Evolutionary conservation across 352 stramenopile species (phyloP).

Genomic region (Globisporangium paddicum): DNA sequence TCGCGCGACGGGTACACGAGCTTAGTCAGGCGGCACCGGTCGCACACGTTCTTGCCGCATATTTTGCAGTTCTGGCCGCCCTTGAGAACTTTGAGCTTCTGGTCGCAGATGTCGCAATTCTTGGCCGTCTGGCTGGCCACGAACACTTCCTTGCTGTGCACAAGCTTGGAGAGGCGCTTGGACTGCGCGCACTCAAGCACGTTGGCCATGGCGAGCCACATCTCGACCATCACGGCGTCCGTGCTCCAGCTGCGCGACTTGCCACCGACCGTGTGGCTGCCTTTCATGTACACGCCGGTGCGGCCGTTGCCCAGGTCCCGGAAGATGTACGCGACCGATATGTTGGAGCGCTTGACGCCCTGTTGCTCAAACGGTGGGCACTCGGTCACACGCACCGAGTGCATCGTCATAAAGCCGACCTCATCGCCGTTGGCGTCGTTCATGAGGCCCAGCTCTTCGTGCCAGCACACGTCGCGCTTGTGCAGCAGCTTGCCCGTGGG

Average conservation of each 20-base stretch:
- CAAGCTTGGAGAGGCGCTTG: constrained; percentile 50
- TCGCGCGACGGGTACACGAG: constrained; percentile 46
- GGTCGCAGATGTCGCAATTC: constrained; percentile 56
- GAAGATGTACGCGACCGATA: constrained; percentile 66
- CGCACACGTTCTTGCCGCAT: constrained; percentile 65
- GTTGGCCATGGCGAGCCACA: constrained; percentile 55
- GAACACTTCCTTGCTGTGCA: constrained; percentile 47
- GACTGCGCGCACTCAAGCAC: constrained; percentile 52
- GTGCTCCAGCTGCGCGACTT: constrained; percentile 56
- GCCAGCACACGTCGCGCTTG: constrained; percentile 64
- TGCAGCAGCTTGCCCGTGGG: constrained; percentile 46
- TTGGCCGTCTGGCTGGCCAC: constrained; percentile 43
- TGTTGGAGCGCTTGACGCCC: constrained; percentile 41
- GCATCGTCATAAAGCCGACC: constrained; percentile 58
- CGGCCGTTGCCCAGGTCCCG: constrained; percentile 37
- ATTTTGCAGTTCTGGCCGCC: constrained; percentile 55
- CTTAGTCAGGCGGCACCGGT: constrained; percentile 55
- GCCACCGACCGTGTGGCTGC: constrained; percentile 42
- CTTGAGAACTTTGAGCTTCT: constrained; percentile 48
- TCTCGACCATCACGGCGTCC: constrained; percentile 46
- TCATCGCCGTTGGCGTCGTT: constrained; percentile 40
- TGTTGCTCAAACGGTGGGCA: constrained; percentile 58
- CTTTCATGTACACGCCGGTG: constrained; percentile 63
- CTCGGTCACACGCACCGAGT: constrained; percentile 43
- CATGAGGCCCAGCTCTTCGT: constrained; percentile 56